Percentiles rank a stretch among this genome's conserved stretches.
Conservation (phyloP, 2,329 filamentous ascomycete genomes). For the Aspergillus ochraceoroseus region DNA sequence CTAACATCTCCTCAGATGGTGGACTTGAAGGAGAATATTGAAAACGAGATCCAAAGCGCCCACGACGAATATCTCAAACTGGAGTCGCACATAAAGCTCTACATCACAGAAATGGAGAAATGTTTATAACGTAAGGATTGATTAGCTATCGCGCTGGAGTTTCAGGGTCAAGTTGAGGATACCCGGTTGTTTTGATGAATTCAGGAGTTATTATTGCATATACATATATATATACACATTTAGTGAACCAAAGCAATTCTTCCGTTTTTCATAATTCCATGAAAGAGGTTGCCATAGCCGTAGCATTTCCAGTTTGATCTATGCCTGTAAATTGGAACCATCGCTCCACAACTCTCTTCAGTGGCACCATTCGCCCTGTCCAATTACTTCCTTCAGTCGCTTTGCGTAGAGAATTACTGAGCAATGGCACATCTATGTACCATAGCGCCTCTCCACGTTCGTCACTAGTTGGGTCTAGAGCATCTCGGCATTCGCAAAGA, state of each 20-base stretch:
- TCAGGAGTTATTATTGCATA: slow-evolving; percentile 27
- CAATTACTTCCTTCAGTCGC: slow-evolving; percentile 50
- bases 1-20: slow-evolving; percentile 64
- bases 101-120: slow-evolving; percentile 99
- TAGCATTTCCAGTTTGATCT: slow-evolving; percentile 16
- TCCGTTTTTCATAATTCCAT: slow-evolving; percentile 12
- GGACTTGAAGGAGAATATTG: slow-evolving; percentile 95
- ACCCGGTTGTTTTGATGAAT: slow-evolving; percentile 32
- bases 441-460: slow-evolving; percentile 38
- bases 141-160: slow-evolving; percentile 28
- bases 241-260: background rate
- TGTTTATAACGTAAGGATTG: slow-evolving; percentile 50
- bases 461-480: slow-evolving; percentile 26
- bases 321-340: slow-evolving; percentile 60
- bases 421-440: slow-evolving; percentile 55
- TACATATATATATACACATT: slow-evolving; percentile 11
- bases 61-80: slow-evolving; percentile 96
- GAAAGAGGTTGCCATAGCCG: slow-evolving; percentile 11
- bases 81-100: slow-evolving; percentile 93
- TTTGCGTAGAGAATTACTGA: slow-evolving; percentile 53
- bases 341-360: slow-evolving; percentile 55
- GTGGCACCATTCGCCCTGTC: slow-evolving; percentile 56
- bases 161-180: slow-evolving; percentile 37
- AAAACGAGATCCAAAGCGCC: slow-evolving; percentile 83
- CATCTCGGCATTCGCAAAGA: slow-evolving; percentile 42